Conservation (phyloP, 305 asterid genomes). For the Fraxinus greggii region DNA sequence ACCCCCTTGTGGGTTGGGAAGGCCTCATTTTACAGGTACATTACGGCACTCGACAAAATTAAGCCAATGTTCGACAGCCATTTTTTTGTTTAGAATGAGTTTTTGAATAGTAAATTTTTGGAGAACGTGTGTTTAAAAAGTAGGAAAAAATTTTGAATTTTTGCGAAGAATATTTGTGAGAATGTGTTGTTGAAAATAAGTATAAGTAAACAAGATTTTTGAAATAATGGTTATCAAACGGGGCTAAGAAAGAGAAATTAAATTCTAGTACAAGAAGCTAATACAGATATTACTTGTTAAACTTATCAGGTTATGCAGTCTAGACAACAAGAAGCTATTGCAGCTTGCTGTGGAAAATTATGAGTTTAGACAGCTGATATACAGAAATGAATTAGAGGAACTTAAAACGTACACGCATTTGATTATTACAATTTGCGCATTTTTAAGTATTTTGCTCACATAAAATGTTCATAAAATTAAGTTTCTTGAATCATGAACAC, state of each 20-base stretch:
- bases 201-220: too few species aligned
- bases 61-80: neutral
- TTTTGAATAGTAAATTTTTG: neutral
- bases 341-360: constrained; percentile 55
- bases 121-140: too few species aligned
- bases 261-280: constrained; percentile 16
- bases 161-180: too few species aligned
- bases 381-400: constrained; percentile 49
- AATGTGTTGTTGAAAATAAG: too few species aligned
- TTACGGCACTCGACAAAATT: neutral
- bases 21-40: constrained; percentile 46
- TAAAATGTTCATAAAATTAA: neutral
- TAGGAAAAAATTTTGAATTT: too few species aligned
- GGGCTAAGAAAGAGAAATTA: neutral
- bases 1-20: constrained; percentile 37
- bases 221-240: neutral
- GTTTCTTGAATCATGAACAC: neutral
- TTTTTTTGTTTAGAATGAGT: neutral
- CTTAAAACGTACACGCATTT: constrained; percentile 42
- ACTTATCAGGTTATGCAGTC: constrained; percentile 35
- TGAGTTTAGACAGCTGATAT: constrained; percentile 43
- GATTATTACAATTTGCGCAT: neutral
- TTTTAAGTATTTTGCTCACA: neutral
- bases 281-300: neutral
- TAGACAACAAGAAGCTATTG: constrained; percentile 39